A percentile compares a stretch with the other conserved stretches of the same genome.
Conservation (phyloP, 257 asterid genomes). For the Ligustrum vulgare region DNA sequence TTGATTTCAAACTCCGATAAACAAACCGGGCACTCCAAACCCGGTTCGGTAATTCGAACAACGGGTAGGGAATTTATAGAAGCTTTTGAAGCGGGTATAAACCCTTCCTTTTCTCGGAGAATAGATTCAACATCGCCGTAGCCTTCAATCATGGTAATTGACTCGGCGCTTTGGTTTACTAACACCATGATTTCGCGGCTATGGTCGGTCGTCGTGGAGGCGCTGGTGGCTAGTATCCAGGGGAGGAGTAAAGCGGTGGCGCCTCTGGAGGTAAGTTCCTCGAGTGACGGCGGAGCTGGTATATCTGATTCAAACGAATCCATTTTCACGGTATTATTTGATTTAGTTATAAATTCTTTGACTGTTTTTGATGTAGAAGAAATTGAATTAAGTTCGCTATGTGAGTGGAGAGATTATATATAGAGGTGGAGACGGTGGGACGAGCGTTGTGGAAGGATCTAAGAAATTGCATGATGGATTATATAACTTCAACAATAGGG, state of each 20-base stretch:
- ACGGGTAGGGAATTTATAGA: conserved; percentile 54
- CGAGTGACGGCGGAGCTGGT: conserved; percentile 19
- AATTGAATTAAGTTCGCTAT: background rate
- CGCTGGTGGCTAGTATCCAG: conserved; percentile 14
- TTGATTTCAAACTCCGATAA: conserved; percentile 41
- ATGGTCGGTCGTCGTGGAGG: conserved; percentile 21
- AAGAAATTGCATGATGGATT: background rate
- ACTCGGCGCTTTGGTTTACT: conserved; percentile 40
- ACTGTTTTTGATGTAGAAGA: background rate
- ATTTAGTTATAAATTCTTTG: background rate
- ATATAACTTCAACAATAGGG: too few relatives aligned
- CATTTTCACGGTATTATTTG: background rate
- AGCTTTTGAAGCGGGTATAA: conserved; percentile 54
- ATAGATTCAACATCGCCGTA: conserved; percentile 33
- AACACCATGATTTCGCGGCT: conserved; percentile 43
- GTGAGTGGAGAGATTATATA: background rate
- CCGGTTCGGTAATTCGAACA: conserved; percentile 35
- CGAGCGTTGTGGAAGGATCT: background rate
- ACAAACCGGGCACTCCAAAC: conserved; percentile 59
- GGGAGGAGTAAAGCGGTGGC: conserved; percentile 26
- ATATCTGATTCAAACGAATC: background rate
- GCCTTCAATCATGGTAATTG: conserved; percentile 46
- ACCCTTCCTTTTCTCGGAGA: conserved; percentile 29
- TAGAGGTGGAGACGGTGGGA: background rate
- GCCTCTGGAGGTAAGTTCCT: conserved; percentile 22